Evolutionary conservation across 2,329 filamentous ascomycete genomes (phyloP).

Genomic region (Aspergillus jensenii): DNA sequence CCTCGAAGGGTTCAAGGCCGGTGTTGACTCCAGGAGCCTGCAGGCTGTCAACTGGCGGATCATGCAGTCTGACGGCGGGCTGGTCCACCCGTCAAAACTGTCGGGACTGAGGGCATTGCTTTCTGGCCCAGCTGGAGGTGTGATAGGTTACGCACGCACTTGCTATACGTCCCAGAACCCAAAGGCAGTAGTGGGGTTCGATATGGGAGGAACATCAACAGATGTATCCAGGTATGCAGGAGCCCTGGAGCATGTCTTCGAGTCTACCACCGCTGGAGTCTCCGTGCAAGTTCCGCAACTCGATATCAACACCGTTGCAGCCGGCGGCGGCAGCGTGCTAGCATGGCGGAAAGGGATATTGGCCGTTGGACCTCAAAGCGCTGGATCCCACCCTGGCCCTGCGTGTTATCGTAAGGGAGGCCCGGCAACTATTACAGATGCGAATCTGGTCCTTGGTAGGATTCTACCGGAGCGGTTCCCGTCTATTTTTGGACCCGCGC

Average conservation of each 20-base stretch:
- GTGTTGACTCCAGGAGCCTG: constrained; percentile 65
- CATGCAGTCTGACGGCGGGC: constrained; percentile 85
- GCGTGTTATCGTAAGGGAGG: constrained; percentile 92
- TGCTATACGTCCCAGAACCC: constrained; percentile 74
- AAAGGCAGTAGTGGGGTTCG: constrained; percentile 87
- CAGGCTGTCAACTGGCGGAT: constrained; percentile 72
- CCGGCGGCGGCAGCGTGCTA: constrained; percentile 68
- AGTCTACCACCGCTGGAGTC: constrained; percentile 90
- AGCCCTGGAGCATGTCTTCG: constrained; percentile 88
- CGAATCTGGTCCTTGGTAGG: constrained; percentile 83
- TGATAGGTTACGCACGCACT: constrained; percentile 89
- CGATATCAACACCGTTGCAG: constrained; percentile 93
- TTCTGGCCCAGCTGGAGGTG: constrained; percentile 85
- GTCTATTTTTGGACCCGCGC: constrained; percentile 89
- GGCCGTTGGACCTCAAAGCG: constrained; percentile 83
- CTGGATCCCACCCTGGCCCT: constrained; percentile 81
- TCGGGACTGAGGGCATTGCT: constrained; percentile 84
- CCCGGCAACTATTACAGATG: constrained; percentile 86
- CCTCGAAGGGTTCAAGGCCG: no score
- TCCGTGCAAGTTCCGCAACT: constrained; percentile 90
- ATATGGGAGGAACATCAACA: constrained; percentile 93
- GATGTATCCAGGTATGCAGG: constrained; percentile 86
- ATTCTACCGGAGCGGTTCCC: constrained; percentile 91
- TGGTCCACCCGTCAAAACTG: constrained; percentile 62
- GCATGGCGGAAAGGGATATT: constrained; percentile 91